Evolutionary conservation across 495 filamentous ascomycete species (phyloP).

Genomic region (Beverwykella pulmonaria): DNA sequence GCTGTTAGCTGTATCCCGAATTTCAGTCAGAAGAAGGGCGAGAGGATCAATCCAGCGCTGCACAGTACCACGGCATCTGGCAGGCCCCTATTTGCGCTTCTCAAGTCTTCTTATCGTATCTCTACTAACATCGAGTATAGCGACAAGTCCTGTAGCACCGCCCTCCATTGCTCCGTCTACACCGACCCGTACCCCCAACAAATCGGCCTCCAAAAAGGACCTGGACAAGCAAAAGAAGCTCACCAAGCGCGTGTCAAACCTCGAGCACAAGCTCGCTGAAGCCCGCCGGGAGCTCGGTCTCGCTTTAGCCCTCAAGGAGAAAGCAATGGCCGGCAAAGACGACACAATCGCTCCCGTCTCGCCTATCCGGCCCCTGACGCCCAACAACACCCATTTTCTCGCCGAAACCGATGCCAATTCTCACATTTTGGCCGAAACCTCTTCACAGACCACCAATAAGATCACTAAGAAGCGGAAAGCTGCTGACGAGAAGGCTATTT

Average conservation of each 20-base stretch:
- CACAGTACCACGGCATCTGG: background rate
- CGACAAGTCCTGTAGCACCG: slow-evolving; percentile 32
- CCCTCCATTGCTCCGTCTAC: background rate
- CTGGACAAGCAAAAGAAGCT: slow-evolving; percentile 64
- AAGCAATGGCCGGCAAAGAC: slow-evolving; percentile 39
- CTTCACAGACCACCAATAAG: slow-evolving; percentile 8
- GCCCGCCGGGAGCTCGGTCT: slow-evolving; percentile 62
- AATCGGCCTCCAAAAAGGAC: slow-evolving; percentile 62
- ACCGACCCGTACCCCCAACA: slow-evolving; percentile 45
- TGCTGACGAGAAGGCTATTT: slow-evolving; percentile 27
- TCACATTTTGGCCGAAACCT: background rate
- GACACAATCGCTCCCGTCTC: slow-evolving; percentile 41
- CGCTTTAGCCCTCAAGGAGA: slow-evolving; percentile 40
- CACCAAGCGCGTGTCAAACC: slow-evolving; percentile 65
- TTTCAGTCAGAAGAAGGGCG: slow-evolving; percentile 19
- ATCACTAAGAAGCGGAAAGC: slow-evolving; percentile 42
- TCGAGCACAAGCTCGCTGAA: slow-evolving; percentile 62
- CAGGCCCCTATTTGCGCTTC: background rate
- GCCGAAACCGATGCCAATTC: background rate
- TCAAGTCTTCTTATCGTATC: slow-evolving; percentile 18
- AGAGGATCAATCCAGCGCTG: too few relatives aligned
- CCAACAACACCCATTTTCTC: slow-evolving; percentile 38
- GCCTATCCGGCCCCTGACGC: background rate
- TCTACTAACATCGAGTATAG: slow-evolving; percentile 40
- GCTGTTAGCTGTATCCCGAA: too few relatives aligned